Evolutionary conservation across 345 rosid species (phyloP).

Genomic region (Draba incana): DNA sequence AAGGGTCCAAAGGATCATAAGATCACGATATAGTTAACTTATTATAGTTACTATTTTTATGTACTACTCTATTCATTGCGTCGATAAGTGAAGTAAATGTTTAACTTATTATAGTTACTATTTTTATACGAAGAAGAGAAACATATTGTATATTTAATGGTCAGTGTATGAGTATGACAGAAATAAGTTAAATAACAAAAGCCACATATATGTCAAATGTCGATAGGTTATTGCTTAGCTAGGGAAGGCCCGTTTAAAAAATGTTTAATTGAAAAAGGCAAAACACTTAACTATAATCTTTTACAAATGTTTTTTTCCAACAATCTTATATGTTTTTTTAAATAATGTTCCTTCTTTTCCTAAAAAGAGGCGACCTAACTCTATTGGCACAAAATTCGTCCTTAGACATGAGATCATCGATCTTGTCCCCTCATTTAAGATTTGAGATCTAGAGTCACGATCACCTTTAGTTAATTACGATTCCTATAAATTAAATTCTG

Average conservation of each 20-base stretch:
- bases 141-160: neutral
- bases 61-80: neutral
- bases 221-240: conserved; percentile 2
- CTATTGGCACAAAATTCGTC: conserved; percentile 32
- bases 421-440: conserved; percentile 42
- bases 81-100: neutral
- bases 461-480: conserved; percentile 38
- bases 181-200: neutral
- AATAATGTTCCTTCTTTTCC: conserved; percentile 7
- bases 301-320: neutral
- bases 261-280: neutral
- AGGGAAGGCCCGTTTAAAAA: neutral
- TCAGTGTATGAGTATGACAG: neutral
- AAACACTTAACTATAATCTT: too few relatives aligned
- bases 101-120: conserved; percentile 2
- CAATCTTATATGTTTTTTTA: neutral
- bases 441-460: conserved; percentile 38
- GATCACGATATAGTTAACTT: too few relatives aligned
- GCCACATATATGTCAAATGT: neutral
- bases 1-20: too few relatives aligned
- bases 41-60: neutral
- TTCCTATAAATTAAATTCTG: conserved; percentile 30
- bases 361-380: conserved; percentile 40
- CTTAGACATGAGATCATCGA: conserved; percentile 41
- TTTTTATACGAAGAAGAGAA: neutral